Base-by-base conservation (phyloP, 1,139 yeast species). In the Pichia inconspicua region DNA sequence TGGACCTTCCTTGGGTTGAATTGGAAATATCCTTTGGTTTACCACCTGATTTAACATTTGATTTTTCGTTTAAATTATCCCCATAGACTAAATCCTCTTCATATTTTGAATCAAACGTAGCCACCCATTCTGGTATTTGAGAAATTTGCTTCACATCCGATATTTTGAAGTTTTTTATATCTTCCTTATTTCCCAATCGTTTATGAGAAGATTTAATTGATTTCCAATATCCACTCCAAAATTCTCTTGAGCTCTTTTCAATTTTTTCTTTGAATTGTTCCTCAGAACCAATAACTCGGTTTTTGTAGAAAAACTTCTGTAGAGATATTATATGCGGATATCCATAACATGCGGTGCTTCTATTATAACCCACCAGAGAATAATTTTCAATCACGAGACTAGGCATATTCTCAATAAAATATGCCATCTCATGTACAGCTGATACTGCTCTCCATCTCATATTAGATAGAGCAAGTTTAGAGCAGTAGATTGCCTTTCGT, bases 381-480 rank as follows among this genome's bases (percentile, higher is more conserved):
- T 72, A 75, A 15, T 66, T 61, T 19, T 64, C 60, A 8, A 69
- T 64, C 45, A 74, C 73, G 0, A 59, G 48, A 14, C 63, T 63
- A 0, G 81, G 77, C 7, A 81, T 54, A 3, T 72, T 73, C 1
- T 63, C 40, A 2, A 80, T 67, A 56, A 67, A 80, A 53, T 75
- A 80, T 39, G 73, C 73, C 84, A 82, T 80, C 60, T 82, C 88
- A 60, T 82, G 88, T 25, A 77, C 62, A 10, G 74, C 65, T 1
- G 84, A 71, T 2, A 73, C 69, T 0, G 79, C 70, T 58, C 78
- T 68, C 87, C 87, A 82, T 40, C 74, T 63, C 2, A 72, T 65
- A 57, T 78, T 77, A 0, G 61, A 53, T 32, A 82, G 59, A 0
- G 87, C 86, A 25, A 61, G 51, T 47, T 68, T 66, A 0, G 85